Conservation (phyloP, 2,329 filamentous ascomycete genomes). For the Scopulariopsis brevicaulis region DNA sequence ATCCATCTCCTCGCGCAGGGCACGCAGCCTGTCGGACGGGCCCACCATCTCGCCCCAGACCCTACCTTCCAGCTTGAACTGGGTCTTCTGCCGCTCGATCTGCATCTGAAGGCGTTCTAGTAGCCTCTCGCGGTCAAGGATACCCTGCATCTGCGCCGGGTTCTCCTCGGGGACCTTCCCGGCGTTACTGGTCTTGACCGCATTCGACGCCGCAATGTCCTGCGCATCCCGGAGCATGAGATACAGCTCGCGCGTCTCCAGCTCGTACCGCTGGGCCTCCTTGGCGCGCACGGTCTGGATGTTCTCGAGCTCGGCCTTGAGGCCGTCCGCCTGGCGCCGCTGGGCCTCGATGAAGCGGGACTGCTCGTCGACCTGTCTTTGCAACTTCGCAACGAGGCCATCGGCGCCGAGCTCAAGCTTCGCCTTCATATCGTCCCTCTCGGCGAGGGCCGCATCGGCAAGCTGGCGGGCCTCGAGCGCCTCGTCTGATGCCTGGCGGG, state of each 20-base stretch:
- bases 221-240: conserved; percentile 97
- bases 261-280: conserved; percentile 86
- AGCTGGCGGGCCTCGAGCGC: conserved; percentile 83
- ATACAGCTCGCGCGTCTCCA: conserved; percentile 93
- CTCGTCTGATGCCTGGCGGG: conserved; percentile 84
- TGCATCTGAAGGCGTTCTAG: conserved; percentile 94
- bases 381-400: conserved; percentile 82
- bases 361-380: conserved; percentile 91
- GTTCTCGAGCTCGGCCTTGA: conserved; percentile 84
- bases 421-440: conserved; percentile 87
- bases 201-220: conserved; percentile 84
- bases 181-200: conserved; percentile 38
- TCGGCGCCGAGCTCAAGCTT: conserved; percentile 87
- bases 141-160: conserved; percentile 74
- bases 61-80: conserved; percentile 91
- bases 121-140: conserved; percentile 81
- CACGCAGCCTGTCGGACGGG: conserved; percentile 83
- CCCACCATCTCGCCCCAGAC: conserved; percentile 74
- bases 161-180: conserved; percentile 48
- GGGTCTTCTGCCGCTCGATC: conserved; percentile 91
- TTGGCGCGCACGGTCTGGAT: conserved; percentile 77
- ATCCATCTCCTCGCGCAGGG: conserved; percentile 93
- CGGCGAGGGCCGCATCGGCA: conserved; percentile 89
- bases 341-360: conserved; percentile 83
- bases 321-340: conserved; percentile 68